A percentile compares a stretch with the other conserved stretches of the same genome.
These are phyloP conservation scores for Cryptomeria japonica DNA, from an alignment of 75 land plant species.

Conservation along the genomic window DNA sequence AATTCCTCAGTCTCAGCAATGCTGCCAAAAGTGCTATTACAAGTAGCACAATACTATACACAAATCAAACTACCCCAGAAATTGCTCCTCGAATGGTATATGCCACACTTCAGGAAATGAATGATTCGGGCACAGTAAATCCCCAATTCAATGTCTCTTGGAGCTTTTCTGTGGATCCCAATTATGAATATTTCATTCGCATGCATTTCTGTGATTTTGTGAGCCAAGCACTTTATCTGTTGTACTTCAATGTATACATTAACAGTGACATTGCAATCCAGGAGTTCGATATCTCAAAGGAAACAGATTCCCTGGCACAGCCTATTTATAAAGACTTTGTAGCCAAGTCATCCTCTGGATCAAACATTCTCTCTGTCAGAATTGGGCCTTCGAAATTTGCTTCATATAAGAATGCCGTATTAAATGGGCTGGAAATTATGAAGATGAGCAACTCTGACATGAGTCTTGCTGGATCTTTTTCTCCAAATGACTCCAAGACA, in stretches of 20 bases:
- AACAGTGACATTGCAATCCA: slow-evolving; percentile 40
- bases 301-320: slow-evolving; percentile 20
- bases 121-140: slow-evolving; percentile 18
- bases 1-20: slow-evolving; percentile 40
- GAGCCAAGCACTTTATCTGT: slow-evolving; percentile 28
- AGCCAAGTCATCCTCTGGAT: slow-evolving; percentile 26
- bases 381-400: slow-evolving; percentile 46
- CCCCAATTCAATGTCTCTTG: slow-evolving; percentile 72
- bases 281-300: slow-evolving; percentile 40
- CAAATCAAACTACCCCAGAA: slow-evolving; percentile 26
- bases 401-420: slow-evolving; percentile 36
- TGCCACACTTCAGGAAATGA: slow-evolving; percentile 62
- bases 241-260: slow-evolving; percentile 71
- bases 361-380: slow-evolving; percentile 49
- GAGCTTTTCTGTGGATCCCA: slow-evolving; percentile 54
- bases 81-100: slow-evolving; percentile 78
- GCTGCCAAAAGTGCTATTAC: slow-evolving; percentile 26
- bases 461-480: slow-evolving; percentile 15
- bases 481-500: slow-evolving; percentile 16
- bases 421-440: slow-evolving; percentile 86
- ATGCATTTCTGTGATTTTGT: slow-evolving; percentile 87
- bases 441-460: slow-evolving; percentile 46
- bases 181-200: slow-evolving; percentile 60
- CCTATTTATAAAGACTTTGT: slow-evolving; percentile 56
- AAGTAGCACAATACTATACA: slow-evolving; percentile 29